phyloP scores from a whole-genome alignment of 2,329 filamentous ascomycete genomes.

The Pseudogymnoascus sp. region DNA sequence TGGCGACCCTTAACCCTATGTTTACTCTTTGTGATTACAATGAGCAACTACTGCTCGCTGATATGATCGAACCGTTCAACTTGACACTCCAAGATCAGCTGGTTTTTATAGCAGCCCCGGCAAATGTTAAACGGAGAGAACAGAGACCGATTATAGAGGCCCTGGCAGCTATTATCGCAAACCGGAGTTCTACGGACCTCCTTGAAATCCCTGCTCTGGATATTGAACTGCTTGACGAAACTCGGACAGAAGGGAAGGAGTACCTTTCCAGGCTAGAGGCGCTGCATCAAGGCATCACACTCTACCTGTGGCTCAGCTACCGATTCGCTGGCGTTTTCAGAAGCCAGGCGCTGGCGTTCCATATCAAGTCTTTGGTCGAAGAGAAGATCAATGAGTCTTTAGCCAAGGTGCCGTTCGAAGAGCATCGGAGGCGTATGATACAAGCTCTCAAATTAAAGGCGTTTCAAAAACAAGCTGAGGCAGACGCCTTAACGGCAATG shows the following conservation, averaged over 20 bases:
- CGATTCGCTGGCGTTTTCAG: conserved; percentile 74
- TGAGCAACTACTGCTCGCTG: conserved; percentile 56
- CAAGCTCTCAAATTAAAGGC: not conserved
- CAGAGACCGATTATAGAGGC: conserved; percentile 46
- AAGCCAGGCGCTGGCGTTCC: conserved; percentile 65
- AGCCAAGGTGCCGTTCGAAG: conserved; percentile 7
- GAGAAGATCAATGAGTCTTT: conserved; percentile 47
- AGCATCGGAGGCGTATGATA: not conserved
- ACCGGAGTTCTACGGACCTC: conserved; percentile 57
- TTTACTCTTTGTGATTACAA: conserved; percentile 64
- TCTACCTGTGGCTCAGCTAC: conserved; percentile 91
- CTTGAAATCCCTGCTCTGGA: conserved; percentile 63
- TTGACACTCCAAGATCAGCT: conserved; percentile 68
- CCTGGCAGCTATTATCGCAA: conserved; percentile 61
- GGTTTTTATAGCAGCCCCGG: conserved; percentile 64
- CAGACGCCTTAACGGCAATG: not conserved
- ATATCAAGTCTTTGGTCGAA: conserved; percentile 72
- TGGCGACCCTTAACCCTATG: conserved; percentile 51
- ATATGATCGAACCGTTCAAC: conserved; percentile 62
- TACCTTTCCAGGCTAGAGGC: conserved; percentile 61
- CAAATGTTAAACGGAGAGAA: conserved; percentile 42
- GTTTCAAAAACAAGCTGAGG: not conserved
- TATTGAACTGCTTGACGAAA: conserved; percentile 61
- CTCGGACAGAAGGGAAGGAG: conserved; percentile 30
- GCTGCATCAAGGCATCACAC: conserved; percentile 72